Conservation (phyloP, 345 rosid genomes). For the Eucalyptus fibrosa region DNA sequence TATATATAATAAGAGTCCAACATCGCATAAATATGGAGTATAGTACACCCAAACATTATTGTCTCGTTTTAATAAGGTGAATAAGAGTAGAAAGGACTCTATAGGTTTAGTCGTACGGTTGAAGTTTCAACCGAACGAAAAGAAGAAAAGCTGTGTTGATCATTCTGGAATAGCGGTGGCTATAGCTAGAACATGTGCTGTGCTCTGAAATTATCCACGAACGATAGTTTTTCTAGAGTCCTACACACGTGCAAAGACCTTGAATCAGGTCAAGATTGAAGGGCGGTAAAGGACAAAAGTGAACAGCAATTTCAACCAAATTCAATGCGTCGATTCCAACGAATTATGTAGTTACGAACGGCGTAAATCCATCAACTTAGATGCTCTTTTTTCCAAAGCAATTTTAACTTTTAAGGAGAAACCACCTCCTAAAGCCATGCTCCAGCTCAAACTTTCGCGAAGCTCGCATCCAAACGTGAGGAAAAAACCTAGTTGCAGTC, state of each 20-base stretch:
- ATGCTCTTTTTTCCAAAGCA: not conserved
- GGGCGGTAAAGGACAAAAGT: not conserved
- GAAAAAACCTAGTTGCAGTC: not conserved
- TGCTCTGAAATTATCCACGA: not conserved
- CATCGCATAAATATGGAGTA: not conserved
- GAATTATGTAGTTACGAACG: not conserved
- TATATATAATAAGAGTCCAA: not conserved
- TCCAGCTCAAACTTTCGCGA: not conserved
- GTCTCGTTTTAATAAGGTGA: not conserved
- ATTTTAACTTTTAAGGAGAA: not conserved
- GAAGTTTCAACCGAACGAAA: not conserved
- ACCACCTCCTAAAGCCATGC: not conserved
- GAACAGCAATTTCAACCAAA: not conserved
- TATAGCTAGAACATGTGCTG: not conserved
- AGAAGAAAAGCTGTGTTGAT: not conserved
- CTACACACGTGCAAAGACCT: not conserved
- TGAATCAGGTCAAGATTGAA: not conserved
- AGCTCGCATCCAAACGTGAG: not conserved
- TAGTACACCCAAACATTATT: not conserved
- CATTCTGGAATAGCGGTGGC: not conserved
- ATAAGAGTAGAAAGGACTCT: not conserved
- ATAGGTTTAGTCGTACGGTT: not conserved
- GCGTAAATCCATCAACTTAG: not conserved
- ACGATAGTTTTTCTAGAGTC: not conserved
- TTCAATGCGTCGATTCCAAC: not conserved